phyloP scores from a whole-genome alignment of 2,329 filamentous ascomycete species.

The Colletotrichum horii region DNA sequence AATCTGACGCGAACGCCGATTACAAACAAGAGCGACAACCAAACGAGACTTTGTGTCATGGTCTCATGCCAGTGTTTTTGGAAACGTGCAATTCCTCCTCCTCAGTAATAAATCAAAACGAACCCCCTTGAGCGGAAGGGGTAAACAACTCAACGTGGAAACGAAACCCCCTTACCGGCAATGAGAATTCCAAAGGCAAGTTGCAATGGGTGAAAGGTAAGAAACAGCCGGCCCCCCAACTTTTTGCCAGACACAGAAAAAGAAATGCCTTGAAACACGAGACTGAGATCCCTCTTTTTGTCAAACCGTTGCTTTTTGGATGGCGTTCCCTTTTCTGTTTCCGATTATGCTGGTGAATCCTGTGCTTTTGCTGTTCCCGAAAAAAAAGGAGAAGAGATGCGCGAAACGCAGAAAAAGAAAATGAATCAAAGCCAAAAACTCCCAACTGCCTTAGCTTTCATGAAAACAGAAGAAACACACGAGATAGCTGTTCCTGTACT shows the following conservation, averaged over 20 bases:
- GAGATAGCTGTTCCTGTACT: background rate
- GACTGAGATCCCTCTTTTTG: background rate
- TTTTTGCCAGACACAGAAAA: slow-evolving; percentile 5
- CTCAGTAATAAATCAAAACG: background rate
- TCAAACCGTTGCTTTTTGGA: background rate
- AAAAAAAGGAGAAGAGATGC: background rate
- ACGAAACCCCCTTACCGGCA: background rate
- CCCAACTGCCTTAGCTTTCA: slow-evolving; percentile 11
- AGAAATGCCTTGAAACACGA: background rate
- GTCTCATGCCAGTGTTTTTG: background rate
- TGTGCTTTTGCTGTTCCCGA: background rate
- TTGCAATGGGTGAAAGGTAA: background rate
- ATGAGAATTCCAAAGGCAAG: background rate
- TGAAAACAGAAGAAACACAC: slow-evolving; percentile 3
- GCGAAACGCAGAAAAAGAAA: background rate
- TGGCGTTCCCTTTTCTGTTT: background rate
- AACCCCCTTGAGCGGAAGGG: background rate
- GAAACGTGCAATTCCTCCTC: background rate
- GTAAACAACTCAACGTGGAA: background rate
- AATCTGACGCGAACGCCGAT: slow-evolving; percentile 3
- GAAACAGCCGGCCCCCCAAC: background rate
- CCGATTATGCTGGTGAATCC: background rate
- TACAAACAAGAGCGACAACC: background rate
- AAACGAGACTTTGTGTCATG: background rate
- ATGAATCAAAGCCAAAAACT: background rate